Evolutionary conservation across 768 basidiomycete genomes (phyloP).

Genomic region (Tulasnella sp.): DNA sequence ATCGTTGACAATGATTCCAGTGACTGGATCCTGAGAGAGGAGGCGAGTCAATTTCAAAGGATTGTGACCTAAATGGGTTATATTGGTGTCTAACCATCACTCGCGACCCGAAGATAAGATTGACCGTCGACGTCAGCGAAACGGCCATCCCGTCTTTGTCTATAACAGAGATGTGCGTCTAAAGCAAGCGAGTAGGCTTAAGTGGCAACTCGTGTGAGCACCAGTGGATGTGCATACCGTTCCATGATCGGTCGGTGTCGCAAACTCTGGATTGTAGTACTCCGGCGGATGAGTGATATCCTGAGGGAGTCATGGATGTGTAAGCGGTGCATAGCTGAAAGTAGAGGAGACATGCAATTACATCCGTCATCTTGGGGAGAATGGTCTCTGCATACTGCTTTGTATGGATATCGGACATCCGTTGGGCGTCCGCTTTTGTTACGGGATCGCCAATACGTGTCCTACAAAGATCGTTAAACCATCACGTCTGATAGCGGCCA

Average conservation of each 20-base stretch:
- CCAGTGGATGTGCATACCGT: constrained; percentile 43
- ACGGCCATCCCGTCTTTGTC: constrained; percentile 76
- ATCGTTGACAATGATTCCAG: constrained; percentile 78
- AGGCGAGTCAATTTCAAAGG: not conserved
- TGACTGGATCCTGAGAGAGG: not conserved
- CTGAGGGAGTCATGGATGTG: constrained; percentile 32
- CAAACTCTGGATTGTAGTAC: constrained; percentile 80
- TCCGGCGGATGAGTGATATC: constrained; percentile 66
- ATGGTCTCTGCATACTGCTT: constrained; percentile 57
- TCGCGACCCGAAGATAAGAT: constrained; percentile 78
- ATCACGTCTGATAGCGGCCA: not conserved
- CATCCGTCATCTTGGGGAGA: constrained; percentile 69
- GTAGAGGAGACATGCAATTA: constrained; percentile 30
- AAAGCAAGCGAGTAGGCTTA: constrained; percentile 9
- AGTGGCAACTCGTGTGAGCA: not conserved
- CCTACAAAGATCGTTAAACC: constrained; percentile 31
- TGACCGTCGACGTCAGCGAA: constrained; percentile 77
- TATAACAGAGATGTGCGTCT: constrained; percentile 79
- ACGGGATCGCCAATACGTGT: constrained; percentile 74
- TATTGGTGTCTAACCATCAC: constrained; percentile 48
- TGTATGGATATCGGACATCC: constrained; percentile 54
- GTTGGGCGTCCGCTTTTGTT: constrained; percentile 45
- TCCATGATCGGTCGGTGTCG: constrained; percentile 72
- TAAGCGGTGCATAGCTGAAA: not conserved
- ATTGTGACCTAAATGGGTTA: not conserved